Conservation (phyloP, 2,329 filamentous ascomycete genomes). For the Ustilaginoidea virens region DNA sequence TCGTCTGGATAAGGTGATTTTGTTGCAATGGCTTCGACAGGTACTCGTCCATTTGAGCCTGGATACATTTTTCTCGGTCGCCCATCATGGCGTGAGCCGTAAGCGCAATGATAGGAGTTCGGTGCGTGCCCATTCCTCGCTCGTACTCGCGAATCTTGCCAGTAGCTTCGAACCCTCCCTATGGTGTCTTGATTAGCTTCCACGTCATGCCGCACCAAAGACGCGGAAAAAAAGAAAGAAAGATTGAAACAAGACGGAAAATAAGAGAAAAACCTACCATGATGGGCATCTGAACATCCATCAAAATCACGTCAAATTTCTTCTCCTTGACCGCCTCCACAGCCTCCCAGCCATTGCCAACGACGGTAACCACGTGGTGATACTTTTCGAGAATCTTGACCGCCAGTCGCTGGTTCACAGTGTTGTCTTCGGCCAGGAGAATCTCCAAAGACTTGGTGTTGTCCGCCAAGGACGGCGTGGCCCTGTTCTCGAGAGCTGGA, state of each 20-base stretch:
- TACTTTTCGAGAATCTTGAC: conserved; percentile 97
- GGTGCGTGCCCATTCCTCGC: conserved; percentile 58
- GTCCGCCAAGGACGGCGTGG: conserved; percentile 80
- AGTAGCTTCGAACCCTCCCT: conserved; percentile 94
- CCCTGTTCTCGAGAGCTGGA: conserved; percentile 82
- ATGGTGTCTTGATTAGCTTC: conserved; percentile 20
- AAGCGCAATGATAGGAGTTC: conserved; percentile 90
- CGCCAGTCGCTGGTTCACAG: conserved; percentile 88
- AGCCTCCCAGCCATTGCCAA: conserved; percentile 87
- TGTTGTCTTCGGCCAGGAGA: conserved; percentile 88
- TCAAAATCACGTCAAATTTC: conserved; percentile 90
- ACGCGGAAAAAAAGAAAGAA: too few species aligned
- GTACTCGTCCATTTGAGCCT: conserved; percentile 99
- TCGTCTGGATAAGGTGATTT: conserved; percentile 94
- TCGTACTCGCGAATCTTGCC: conserved; percentile 95
- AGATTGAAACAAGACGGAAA: too few species aligned
- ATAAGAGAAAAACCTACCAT: too few species aligned
- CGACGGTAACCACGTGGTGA: conserved; percentile 81
- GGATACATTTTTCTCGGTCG: conserved; percentile 93
- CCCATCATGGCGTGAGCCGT: conserved; percentile 98
- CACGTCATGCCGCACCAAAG: too few species aligned
- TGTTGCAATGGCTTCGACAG: conserved; percentile 92
- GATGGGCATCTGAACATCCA: conserved; percentile 99
- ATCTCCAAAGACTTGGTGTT: conserved; percentile 95
- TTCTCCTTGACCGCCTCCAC: conserved; percentile 84